phyloP scores from a whole-genome alignment of 176 grass and related monocot genomes.

The Rhynchospora tenuis region DNA sequence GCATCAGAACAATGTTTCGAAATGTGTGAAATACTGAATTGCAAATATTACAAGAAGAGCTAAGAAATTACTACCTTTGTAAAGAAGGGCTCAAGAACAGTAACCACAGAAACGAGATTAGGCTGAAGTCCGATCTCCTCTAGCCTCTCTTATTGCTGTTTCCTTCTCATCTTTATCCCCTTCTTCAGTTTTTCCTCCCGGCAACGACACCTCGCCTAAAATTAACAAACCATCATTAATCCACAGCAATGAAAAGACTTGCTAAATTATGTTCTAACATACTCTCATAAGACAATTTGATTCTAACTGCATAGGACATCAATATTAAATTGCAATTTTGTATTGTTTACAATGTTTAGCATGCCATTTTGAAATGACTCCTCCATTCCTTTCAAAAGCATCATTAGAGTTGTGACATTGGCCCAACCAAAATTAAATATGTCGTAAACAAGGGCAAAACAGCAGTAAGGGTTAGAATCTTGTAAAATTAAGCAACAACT shows the following conservation, averaged over 20 bases:
- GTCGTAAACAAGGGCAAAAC: too few relatives aligned
- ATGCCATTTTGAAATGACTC: background rate
- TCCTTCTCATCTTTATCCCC: constrained; percentile 60
- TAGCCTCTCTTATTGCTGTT: constrained; percentile 73
- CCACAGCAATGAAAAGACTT: background rate
- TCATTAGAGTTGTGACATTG: too few relatives aligned
- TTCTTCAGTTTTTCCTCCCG: constrained; percentile 77
- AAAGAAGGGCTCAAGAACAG: constrained; percentile 73
- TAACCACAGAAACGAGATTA: constrained; percentile 48
- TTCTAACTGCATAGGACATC: too few relatives aligned
- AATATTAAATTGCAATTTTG: too few relatives aligned
- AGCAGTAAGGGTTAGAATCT: too few relatives aligned
- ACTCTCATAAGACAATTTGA: background rate
- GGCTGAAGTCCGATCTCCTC: constrained; percentile 89
- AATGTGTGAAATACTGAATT: background rate
- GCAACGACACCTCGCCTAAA: constrained; percentile 77
- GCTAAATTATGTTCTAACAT: background rate
- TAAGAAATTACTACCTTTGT: constrained; percentile 47
- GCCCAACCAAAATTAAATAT: too few relatives aligned
- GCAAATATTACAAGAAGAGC: background rate
- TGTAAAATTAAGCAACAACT: too few relatives aligned
- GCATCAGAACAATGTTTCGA: background rate
- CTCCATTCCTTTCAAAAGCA: too few relatives aligned
- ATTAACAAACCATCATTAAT: background rate
- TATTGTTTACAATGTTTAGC: too few relatives aligned